These are phyloP conservation scores for Fusarium virguliforme DNA, from an alignment of 2,329 filamentous ascomycete genomes.

Conservation along the genomic window DNA sequence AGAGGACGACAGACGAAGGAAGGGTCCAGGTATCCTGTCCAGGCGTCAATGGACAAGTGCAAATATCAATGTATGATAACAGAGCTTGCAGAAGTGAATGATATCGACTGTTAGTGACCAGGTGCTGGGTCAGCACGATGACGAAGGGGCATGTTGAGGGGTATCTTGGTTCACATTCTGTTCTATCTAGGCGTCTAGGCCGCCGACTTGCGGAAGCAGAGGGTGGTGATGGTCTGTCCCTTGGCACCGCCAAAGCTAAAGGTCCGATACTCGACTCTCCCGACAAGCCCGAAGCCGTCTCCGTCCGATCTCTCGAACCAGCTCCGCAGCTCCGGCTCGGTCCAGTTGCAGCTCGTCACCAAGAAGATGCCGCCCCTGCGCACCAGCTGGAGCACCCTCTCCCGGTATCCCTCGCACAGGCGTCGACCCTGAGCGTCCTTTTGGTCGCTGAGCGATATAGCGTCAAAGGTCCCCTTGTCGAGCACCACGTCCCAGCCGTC, in stretches of 20 bases:
- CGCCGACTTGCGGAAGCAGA: slow-evolving; percentile 77
- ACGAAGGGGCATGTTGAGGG: slow-evolving; percentile 3
- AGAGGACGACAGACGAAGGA: slow-evolving; percentile 15
- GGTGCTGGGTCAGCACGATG: slow-evolving; percentile 37
- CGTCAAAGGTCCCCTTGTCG: slow-evolving; percentile 99
- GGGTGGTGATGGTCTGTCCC: slow-evolving; percentile 89
- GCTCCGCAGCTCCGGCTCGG: slow-evolving; percentile 83
- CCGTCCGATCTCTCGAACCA: slow-evolving; percentile 77
- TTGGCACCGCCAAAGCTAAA: slow-evolving; percentile 92
- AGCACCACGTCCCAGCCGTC: slow-evolving; percentile 89
- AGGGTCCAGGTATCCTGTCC: slow-evolving; percentile 20
- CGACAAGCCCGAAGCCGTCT: slow-evolving; percentile 71
- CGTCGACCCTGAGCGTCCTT: slow-evolving; percentile 68
- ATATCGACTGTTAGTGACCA: slow-evolving; percentile 36
- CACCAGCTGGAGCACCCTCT: slow-evolving; percentile 78
- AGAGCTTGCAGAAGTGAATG: slow-evolving; percentile 47
- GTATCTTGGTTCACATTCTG: slow-evolving; percentile 35
- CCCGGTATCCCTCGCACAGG: slow-evolving; percentile 82
- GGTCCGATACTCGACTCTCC: slow-evolving; percentile 83
- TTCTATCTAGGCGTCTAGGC: slow-evolving; percentile 24
- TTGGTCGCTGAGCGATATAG: slow-evolving; percentile 82
- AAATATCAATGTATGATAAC: slow-evolving; percentile 51
- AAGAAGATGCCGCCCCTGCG: slow-evolving; percentile 81
- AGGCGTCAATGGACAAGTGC: slow-evolving; percentile 38
- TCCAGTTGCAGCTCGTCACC: slow-evolving; percentile 99